Evolutionary conservation across 1,139 yeast species (phyloP).

Genomic region (Hemisphaericaspora xylanilytica): DNA sequence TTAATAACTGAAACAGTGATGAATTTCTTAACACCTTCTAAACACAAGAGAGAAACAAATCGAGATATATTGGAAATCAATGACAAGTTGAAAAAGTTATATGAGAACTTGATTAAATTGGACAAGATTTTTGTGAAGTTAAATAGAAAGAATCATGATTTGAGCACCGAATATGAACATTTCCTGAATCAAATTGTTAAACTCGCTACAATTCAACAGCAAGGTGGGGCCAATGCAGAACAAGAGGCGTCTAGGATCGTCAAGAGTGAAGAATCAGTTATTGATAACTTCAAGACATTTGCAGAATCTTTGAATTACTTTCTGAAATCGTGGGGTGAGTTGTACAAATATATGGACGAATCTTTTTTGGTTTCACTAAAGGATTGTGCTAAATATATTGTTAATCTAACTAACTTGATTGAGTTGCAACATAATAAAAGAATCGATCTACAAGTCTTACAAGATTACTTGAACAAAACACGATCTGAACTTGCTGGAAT

Average conservation of each 20-base stretch:
- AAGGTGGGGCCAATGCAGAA: constrained; percentile 3
- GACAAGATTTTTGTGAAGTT: constrained; percentile 77
- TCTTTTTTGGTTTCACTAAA: constrained; percentile 79
- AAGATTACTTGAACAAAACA: constrained; percentile 73
- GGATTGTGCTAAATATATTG: constrained; percentile 84
- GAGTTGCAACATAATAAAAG: constrained; percentile 89
- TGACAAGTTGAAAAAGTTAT: constrained; percentile 77
- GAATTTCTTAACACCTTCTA: constrained; percentile 84
- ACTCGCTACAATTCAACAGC: constrained; percentile 49
- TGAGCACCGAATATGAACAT: constrained; percentile 69
- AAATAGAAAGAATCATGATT: constrained; percentile 68
- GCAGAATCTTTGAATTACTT: constrained; percentile 51
- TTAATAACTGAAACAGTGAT: constrained; percentile 80
- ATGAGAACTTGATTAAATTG: constrained; percentile 74
- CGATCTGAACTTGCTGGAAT: constrained; percentile 61
- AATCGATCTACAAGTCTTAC: constrained; percentile 82
- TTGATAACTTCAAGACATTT: constrained; percentile 38
- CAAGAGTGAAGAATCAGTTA: constrained; percentile 14
- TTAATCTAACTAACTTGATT: constrained; percentile 69
- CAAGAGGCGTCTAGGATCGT: constrained; percentile 9
- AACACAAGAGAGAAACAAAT: constrained; percentile 62
- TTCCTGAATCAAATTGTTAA: constrained; percentile 70
- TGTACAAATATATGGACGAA: constrained; percentile 67
- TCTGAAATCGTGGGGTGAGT: constrained; percentile 38
- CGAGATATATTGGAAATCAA: constrained; percentile 82